A percentile compares a stretch with the other conserved stretches of the same genome.
phyloP scores from a whole-genome alignment of 2,329 filamentous ascomycete species.

The Chaetothyriales sp. region DNA sequence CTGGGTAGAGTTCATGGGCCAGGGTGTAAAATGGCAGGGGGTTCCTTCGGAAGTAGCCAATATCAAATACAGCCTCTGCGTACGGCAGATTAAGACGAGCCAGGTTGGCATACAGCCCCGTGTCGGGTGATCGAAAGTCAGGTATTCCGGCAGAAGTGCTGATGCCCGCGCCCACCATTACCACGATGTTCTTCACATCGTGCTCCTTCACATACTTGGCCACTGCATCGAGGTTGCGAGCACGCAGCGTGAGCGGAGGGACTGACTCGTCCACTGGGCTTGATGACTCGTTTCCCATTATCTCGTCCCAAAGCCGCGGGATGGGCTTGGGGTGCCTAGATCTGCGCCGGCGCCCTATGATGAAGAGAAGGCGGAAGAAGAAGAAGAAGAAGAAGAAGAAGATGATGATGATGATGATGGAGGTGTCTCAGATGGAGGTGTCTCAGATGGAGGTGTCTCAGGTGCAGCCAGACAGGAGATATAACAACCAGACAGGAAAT shows the following conservation, averaged over 20 bases:
- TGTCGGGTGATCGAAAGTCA: slow-evolving; percentile 87
- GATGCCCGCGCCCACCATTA: slow-evolving; percentile 81
- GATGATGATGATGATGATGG: not conserved
- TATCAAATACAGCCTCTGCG: slow-evolving; percentile 88
- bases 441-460: too few relatives aligned
- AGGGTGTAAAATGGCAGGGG: slow-evolving; percentile 86
- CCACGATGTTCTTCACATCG: slow-evolving; percentile 56
- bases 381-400: not conserved
- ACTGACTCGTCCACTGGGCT: slow-evolving; percentile 50
- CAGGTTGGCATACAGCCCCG: slow-evolving; percentile 86
- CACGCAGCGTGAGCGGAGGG: slow-evolving; percentile 50
- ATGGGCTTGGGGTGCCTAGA: slow-evolving; percentile 29
- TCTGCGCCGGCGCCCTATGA: slow-evolving; percentile 39
- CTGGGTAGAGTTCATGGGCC: slow-evolving; percentile 83
- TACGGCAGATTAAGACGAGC: slow-evolving; percentile 72
- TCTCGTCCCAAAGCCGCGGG: slow-evolving; percentile 25
- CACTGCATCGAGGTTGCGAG: slow-evolving; percentile 57
- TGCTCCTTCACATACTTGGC: slow-evolving; percentile 68
- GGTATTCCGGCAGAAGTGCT: slow-evolving; percentile 53
- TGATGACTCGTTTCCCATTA: slow-evolving; percentile 80
- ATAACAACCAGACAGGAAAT: too few relatives aligned
- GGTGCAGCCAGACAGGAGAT: too few relatives aligned
- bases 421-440: not conserved
- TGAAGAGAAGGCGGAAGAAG: slow-evolving; percentile 7
- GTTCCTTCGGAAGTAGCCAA: slow-evolving; percentile 71